Percentiles rank a stretch among this genome's conserved stretches.
These are phyloP conservation scores for Trichoderma asperelloides DNA, from an alignment of 495 filamentous ascomycete genomes.

Conservation along the genomic window DNA sequence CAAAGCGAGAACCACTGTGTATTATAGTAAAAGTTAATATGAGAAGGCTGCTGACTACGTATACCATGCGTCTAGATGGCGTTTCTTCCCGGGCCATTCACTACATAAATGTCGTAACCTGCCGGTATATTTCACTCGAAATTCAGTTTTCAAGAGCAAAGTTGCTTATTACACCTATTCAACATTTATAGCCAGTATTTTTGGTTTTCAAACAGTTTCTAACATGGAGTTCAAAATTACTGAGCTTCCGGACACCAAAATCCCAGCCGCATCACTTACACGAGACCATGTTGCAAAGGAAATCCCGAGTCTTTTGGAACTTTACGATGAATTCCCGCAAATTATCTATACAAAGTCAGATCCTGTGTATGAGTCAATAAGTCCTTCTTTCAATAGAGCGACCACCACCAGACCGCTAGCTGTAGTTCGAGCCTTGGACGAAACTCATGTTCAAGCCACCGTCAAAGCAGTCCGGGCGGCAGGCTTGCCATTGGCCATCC, in stretches of 20 bases:
- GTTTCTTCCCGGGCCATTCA: too few species aligned
- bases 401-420: neutral
- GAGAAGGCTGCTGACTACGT: too few species aligned
- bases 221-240: neutral
- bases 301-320: neutral
- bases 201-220: neutral
- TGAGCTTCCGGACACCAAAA: neutral
- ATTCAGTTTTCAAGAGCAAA: too few species aligned
- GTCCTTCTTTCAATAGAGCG: neutral
- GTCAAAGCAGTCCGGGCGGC: neutral
- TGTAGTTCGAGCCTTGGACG: neutral
- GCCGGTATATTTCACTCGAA: too few species aligned
- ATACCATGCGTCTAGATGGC: too few species aligned
- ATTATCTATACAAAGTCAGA: neutral
- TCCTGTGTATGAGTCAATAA: neutral
- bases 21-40: too few species aligned
- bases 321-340: neutral
- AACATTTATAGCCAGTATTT: neutral
- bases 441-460: neutral
- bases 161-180: neutral
- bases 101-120: too few species aligned
- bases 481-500: neutral
- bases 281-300: neutral
- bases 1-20: too few species aligned
- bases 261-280: neutral